Percentiles rank a stretch among this genome's conserved stretches.
These are phyloP conservation scores for Cucumis melo DNA, from an alignment of 306 rosid species.

Conservation along the genomic window DNA sequence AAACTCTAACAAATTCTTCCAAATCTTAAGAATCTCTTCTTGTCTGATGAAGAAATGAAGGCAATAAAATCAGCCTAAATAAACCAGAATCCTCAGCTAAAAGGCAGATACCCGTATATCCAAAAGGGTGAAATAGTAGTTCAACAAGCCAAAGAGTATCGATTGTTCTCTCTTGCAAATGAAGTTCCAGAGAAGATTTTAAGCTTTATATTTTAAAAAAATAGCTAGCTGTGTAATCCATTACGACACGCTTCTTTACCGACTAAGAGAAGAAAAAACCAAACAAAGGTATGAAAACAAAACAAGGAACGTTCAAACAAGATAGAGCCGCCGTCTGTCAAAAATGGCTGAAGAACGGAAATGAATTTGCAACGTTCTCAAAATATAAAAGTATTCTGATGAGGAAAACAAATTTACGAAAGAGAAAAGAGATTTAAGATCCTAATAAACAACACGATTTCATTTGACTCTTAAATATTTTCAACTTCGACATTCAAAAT, in stretches of 20 bases:
- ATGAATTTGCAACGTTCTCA: neutral
- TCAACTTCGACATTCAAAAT: neutral
- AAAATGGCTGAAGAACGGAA: neutral
- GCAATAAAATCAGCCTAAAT: conserved; percentile 4
- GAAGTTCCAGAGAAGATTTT: neutral
- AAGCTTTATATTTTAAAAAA: neutral
- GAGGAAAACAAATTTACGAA: neutral
- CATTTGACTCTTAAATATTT: neutral
- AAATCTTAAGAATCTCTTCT: conserved; percentile 14
- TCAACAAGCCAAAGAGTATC: neutral
- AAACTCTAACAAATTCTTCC: conserved; percentile 2
- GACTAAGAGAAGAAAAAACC: neutral
- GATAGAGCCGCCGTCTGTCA: neutral
- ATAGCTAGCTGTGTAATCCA: neutral
- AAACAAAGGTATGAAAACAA: neutral
- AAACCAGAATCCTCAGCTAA: conserved; percentile 5
- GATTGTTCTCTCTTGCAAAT: neutral
- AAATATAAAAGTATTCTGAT: neutral
- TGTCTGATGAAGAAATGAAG: conserved; percentile 11
- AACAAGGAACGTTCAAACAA: neutral
- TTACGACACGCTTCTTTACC: conserved; percentile 6
- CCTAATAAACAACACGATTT: neutral
- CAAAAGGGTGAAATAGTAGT: neutral
- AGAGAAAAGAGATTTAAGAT: neutral
- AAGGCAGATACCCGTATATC: conserved; percentile 6